phyloP scores from a whole-genome alignment of 768 basidiomycete genomes.

The Hygrocybe punicea region DNA sequence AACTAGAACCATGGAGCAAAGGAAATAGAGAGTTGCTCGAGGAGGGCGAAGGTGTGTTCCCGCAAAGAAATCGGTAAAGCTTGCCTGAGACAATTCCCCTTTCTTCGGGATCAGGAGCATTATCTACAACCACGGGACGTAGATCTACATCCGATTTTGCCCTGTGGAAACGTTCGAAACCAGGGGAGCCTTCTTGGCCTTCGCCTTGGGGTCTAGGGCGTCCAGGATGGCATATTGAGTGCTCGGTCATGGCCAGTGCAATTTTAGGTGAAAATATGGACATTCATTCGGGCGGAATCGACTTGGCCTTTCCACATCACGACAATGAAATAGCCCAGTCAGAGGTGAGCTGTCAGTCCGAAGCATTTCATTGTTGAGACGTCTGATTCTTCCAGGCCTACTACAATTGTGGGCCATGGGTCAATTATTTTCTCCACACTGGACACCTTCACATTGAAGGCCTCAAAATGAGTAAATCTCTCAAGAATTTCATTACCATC shows the following conservation, averaged over 20 bases:
- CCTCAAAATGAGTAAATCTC: conserved; percentile 97
- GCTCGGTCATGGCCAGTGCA: conserved; percentile 95
- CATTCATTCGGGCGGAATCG: conserved; percentile 95
- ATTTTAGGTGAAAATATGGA: conserved; percentile 90
- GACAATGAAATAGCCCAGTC: conserved; percentile 98
- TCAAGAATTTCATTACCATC: conserved; percentile 99
- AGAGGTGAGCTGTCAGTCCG: conserved; percentile 52
- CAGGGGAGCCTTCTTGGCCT: conserved; percentile 94
- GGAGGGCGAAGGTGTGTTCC: conserved; percentile 78
- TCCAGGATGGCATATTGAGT: conserved; percentile 99
- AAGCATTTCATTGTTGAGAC: not conserved
- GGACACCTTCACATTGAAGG: conserved; percentile 98
- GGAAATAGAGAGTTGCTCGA: conserved; percentile 86
- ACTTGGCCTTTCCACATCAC: conserved; percentile 98
- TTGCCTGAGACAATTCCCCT: not conserved
- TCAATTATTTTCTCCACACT: conserved; percentile 98
- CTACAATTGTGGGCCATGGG: conserved; percentile 89
- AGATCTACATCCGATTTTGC: conserved; percentile 92
- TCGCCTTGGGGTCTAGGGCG: conserved; percentile 96
- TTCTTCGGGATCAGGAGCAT: conserved; percentile 29
- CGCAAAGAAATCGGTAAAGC: not conserved
- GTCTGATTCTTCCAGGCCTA: conserved; percentile 60
- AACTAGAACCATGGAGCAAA: conserved; percentile 94
- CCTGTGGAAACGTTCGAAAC: conserved; percentile 94
- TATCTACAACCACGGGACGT: conserved; percentile 53